phyloP scores from a whole-genome alignment of 306 rosid species.

The Citrullus amarus region DNA sequence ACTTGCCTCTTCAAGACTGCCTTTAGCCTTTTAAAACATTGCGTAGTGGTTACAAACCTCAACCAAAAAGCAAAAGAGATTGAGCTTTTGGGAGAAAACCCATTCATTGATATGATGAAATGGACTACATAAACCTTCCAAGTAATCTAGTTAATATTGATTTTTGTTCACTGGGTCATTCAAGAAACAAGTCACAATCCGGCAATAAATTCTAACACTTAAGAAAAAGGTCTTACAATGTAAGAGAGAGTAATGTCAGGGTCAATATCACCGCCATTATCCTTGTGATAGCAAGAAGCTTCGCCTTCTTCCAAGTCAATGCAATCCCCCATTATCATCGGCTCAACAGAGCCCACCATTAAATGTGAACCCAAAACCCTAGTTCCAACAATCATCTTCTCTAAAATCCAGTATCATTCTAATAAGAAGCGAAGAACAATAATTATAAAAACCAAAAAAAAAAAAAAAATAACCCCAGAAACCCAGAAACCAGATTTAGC shows the following conservation, averaged over 20 bases:
- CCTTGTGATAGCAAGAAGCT: constrained; percentile 45
- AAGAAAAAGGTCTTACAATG: constrained; percentile 58
- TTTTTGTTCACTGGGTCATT: not conserved
- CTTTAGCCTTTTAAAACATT: no score
- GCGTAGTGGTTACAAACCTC: not conserved
- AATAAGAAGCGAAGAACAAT: constrained; percentile 20
- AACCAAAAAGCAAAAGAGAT: not conserved
- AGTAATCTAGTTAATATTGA: not conserved
- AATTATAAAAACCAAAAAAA: not conserved
- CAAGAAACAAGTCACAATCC: not conserved
- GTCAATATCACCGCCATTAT: constrained; percentile 32
- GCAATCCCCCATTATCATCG: constrained; percentile 19
- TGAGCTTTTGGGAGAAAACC: not conserved
- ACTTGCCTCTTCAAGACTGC: no score
- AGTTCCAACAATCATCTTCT: constrained; percentile 31
- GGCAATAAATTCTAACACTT: constrained; percentile 3
- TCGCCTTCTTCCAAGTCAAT: constrained; percentile 72
- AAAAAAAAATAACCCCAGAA: not conserved
- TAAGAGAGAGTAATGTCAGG: constrained; percentile 49
- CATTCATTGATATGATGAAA: not conserved
- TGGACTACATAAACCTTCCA: not conserved
- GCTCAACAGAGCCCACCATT: constrained; percentile 14
- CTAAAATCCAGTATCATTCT: constrained; percentile 68
- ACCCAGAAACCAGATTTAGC: constrained; percentile 29
- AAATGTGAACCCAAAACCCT: constrained; percentile 21